phyloP scores from a whole-genome alignment of 2,329 filamentous ascomycete genomes.

The Fragosphaeria purpurea region DNA sequence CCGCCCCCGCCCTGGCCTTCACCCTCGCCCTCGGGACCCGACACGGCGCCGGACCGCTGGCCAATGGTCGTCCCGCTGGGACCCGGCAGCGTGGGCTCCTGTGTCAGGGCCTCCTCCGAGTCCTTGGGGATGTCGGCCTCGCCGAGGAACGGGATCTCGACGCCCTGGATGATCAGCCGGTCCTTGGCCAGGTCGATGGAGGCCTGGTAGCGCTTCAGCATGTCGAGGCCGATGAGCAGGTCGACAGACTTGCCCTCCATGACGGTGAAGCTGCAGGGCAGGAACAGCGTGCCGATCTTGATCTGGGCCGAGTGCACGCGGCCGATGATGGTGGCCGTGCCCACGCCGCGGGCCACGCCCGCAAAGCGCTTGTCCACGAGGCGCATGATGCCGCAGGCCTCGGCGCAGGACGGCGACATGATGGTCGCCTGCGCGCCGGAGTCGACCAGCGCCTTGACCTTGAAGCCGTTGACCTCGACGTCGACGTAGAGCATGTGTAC shows the following conservation, averaged over 20 bases:
- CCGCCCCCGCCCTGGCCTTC: neutral
- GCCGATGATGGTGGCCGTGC: conserved; percentile 87
- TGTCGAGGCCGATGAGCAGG: conserved; percentile 84
- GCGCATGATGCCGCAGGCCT: conserved; percentile 90
- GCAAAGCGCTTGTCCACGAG: conserved; percentile 87
- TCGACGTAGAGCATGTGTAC: conserved; percentile 96
- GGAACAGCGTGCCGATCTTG: conserved; percentile 75
- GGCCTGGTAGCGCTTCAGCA: conserved; percentile 93
- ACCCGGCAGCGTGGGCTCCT: conserved; percentile 76
- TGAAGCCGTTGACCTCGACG: conserved; percentile 85
- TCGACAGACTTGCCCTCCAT: conserved; percentile 99
- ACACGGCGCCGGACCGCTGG: conserved; percentile 68
- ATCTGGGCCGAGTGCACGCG: conserved; percentile 93
- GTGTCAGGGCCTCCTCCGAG: conserved; percentile 58
- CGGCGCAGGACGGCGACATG: conserved; percentile 91
- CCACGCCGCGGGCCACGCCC: conserved; percentile 85
- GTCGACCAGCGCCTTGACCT: conserved; percentile 92
- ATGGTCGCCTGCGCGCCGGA: conserved; percentile 97
- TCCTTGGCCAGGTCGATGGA: conserved; percentile 80
- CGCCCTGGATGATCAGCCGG: conserved; percentile 76
- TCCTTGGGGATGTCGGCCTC: conserved; percentile 92
- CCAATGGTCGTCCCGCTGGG: conserved; percentile 86
- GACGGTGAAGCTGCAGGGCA: conserved; percentile 94
- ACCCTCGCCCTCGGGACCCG: conserved; percentile 28
- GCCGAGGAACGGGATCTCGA: conserved; percentile 80